phyloP scores from a whole-genome alignment of 345 rosid genomes.

The Cardiospermum halicacabum region DNA sequence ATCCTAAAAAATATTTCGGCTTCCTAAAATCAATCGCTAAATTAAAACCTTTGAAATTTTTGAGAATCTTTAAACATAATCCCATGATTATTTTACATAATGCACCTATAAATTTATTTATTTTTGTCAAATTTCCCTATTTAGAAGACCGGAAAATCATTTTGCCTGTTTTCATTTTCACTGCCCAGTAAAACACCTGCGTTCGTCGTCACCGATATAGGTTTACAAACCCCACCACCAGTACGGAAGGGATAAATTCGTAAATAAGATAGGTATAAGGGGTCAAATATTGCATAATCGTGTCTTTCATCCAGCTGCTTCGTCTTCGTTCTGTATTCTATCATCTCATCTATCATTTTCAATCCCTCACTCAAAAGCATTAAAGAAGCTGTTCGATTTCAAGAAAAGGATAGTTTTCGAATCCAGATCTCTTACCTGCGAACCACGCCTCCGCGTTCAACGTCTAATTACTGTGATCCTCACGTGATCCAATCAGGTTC shows the following conservation, averaged over 20 bases:
- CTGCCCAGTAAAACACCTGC: background rate
- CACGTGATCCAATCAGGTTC: conserved; percentile 24
- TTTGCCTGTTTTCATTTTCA: background rate
- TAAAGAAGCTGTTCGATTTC: background rate
- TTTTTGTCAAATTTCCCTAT: too few species aligned
- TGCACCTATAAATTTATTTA: too few species aligned
- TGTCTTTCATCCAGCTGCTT: background rate
- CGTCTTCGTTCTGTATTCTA: background rate
- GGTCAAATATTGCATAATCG: background rate
- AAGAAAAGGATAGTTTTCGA: background rate
- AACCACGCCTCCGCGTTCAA: conserved; percentile 6
- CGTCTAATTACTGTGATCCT: background rate
- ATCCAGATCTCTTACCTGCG: conserved; percentile 24
- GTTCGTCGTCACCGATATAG: background rate
- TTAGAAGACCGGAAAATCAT: too few species aligned
- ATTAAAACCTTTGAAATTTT: too few species aligned
- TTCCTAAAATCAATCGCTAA: too few species aligned
- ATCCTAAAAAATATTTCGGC: too few species aligned
- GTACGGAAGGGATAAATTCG: conserved; percentile 10
- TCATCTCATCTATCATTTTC: background rate
- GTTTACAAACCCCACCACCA: background rate
- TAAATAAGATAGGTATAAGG: background rate
- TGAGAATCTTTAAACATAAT: too few species aligned
- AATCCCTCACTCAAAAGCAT: conserved; percentile 16
- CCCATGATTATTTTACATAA: too few species aligned